These are phyloP conservation scores for Suillus weaverae DNA, from an alignment of 768 basidiomycete genomes.

Conservation along the genomic window DNA sequence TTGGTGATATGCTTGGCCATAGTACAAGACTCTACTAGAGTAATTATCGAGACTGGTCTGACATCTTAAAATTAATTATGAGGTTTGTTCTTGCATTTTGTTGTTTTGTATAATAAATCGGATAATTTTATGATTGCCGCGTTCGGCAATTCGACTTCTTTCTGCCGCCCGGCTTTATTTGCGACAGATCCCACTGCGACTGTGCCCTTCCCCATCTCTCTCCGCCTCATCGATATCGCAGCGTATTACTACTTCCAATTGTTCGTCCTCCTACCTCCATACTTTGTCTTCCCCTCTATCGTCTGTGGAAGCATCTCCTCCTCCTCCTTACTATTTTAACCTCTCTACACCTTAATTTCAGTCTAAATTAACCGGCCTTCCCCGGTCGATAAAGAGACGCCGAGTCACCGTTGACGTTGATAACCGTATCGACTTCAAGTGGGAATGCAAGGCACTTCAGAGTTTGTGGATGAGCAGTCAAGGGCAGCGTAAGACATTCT, in stretches of 20 bases:
- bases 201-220: conserved; percentile 30
- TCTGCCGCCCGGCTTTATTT: conserved; percentile 41
- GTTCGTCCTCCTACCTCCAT: conserved; percentile 5
- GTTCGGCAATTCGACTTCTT: conserved; percentile 37
- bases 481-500: conserved; percentile 26
- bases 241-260: conserved; percentile 15
- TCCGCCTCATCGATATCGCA: conserved; percentile 31
- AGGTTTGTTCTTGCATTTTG: neutral
- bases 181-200: conserved; percentile 38
- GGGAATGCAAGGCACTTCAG: conserved; percentile 30
- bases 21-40: neutral
- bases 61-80: neutral
- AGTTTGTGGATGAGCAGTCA: conserved; percentile 30
- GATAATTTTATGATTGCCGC: conserved; percentile 38
- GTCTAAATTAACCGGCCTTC: conserved; percentile 41
- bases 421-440: conserved; percentile 30
- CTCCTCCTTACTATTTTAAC: conserved; percentile 10
- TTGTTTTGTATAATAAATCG: conserved; percentile 29
- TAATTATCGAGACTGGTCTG: neutral
- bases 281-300: neutral
- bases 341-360: conserved; percentile 27
- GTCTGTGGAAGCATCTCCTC: neutral
- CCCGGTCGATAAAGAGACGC: conserved; percentile 43
- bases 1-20: neutral
- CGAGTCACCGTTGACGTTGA: conserved; percentile 41